Conservation (phyloP, 148 eudicot genomes). For the Beta vulgaris region DNA sequence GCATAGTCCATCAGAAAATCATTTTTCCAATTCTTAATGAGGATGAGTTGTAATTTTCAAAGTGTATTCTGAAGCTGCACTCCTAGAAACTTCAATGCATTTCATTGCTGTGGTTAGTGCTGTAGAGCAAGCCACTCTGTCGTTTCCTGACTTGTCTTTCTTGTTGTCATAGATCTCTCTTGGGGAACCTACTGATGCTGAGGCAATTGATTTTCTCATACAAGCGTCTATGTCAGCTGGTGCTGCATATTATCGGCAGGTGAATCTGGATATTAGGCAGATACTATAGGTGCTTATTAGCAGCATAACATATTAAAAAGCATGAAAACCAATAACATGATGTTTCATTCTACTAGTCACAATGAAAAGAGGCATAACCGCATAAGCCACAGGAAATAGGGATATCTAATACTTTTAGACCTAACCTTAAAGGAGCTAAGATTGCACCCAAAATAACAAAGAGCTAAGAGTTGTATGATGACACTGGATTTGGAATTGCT, state of each 20-base stretch:
- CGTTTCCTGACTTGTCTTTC: constrained; percentile 8
- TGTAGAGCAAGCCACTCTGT: neutral
- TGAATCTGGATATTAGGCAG: constrained; percentile 11
- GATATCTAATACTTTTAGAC: neutral
- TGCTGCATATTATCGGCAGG: constrained; percentile 57
- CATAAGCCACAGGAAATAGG: neutral
- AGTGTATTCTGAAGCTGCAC: neutral
- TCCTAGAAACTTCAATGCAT: neutral
- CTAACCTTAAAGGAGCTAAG: no score
- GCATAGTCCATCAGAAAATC: neutral
- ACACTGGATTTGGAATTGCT: neutral
- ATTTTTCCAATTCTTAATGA: constrained; percentile 2
- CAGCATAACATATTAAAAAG: neutral
- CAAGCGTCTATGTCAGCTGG: constrained; percentile 69
- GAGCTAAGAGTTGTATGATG: neutral
- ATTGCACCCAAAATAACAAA: neutral
- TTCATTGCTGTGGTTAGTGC: neutral
- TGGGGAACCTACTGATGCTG: constrained; percentile 50
- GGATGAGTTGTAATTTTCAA: neutral
- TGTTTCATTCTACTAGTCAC: neutral
- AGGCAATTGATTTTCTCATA: constrained; percentile 63
- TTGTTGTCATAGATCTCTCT: constrained; percentile 36
- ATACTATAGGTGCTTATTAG: neutral
- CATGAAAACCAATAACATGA: neutral
- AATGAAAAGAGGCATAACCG: neutral